phyloP scores from a whole-genome alignment of 768 basidiomycete species.

The Podaxis sp. region DNA sequence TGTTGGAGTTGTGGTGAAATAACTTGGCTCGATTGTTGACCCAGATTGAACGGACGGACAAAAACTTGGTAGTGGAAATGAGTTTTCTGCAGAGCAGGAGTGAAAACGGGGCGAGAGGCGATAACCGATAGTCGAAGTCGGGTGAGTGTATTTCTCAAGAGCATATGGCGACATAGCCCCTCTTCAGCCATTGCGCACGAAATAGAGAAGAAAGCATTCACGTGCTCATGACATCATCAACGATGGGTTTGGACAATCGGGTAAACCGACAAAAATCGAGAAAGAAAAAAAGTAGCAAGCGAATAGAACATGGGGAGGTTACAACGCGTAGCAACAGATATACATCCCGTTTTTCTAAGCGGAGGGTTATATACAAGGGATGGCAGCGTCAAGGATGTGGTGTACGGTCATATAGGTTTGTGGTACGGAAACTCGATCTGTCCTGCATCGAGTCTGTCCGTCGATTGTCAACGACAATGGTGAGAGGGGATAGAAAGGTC shows the following conservation, averaged over 20 bases:
- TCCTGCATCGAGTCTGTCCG: conserved; percentile 82
- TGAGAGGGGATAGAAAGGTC: background rate
- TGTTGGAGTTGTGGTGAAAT: background rate
- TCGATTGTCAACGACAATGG: conserved; percentile 15
- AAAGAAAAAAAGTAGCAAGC: background rate
- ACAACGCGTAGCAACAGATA: background rate
- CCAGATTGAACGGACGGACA: background rate
- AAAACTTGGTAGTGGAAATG: background rate
- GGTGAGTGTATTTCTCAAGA: background rate
- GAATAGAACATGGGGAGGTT: background rate
- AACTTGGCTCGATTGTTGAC: background rate
- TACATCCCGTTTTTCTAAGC: background rate
- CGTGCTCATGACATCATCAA: conserved; percentile 10
- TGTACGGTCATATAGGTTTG: conserved; percentile 5
- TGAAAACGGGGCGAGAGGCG: background rate
- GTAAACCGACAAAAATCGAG: background rate
- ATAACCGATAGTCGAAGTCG: no score
- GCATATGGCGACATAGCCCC: background rate
- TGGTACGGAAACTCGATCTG: conserved; percentile 76
- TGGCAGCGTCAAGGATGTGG: background rate
- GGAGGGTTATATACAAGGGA: background rate
- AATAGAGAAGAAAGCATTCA: background rate
- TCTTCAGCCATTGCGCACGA: background rate
- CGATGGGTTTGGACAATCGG: background rate
- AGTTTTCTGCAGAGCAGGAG: background rate